Conservation (phyloP, 1,139 yeast species). For the Zygosaccharomyces pseudobailii region DNA sequence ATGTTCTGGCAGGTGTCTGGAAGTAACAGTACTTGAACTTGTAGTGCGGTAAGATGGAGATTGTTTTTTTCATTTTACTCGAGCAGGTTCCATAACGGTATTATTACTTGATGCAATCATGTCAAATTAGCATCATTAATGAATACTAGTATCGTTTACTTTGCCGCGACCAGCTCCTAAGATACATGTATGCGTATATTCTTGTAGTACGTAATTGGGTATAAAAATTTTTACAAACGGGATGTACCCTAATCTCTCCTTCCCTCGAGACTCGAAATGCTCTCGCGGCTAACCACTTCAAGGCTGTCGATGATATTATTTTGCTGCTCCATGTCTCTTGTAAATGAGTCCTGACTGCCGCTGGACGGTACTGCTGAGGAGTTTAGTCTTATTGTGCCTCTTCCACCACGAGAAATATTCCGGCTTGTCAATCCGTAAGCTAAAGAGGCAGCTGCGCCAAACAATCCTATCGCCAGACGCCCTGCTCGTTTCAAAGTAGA, state of each 20-base stretch:
- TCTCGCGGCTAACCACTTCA: slow-evolving; percentile 19
- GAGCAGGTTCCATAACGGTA: too few species aligned
- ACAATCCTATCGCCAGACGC: not conserved
- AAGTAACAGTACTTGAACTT: too few species aligned
- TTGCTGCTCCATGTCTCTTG: slow-evolving; percentile 32
- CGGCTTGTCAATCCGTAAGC: not conserved
- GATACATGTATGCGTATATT: too few species aligned
- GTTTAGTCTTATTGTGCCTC: slow-evolving; percentile 11
- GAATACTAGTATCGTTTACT: too few species aligned
- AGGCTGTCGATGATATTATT: slow-evolving; percentile 30
- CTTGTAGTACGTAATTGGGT: too few species aligned
- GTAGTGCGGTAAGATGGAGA: too few species aligned
- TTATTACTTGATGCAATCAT: too few species aligned
- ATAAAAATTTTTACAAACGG: too few species aligned
- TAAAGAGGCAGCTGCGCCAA: not conserved
- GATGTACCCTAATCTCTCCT: not conserved
- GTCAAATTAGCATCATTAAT: too few species aligned
- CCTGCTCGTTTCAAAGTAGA: slow-evolving; percentile 10
- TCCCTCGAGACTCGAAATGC: slow-evolving; percentile 4
- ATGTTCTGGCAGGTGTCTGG: too few species aligned
- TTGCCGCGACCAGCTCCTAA: too few species aligned
- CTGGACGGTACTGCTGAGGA: slow-evolving; percentile 3
- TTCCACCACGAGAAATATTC: not conserved
- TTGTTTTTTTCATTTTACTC: too few species aligned
- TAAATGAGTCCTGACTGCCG: slow-evolving; percentile 16